Evolutionary conservation across 208 protist species (phyloP), one percentile per base, ranked within the genome.

Genomic region (Wallacemonas sp.): DNA sequence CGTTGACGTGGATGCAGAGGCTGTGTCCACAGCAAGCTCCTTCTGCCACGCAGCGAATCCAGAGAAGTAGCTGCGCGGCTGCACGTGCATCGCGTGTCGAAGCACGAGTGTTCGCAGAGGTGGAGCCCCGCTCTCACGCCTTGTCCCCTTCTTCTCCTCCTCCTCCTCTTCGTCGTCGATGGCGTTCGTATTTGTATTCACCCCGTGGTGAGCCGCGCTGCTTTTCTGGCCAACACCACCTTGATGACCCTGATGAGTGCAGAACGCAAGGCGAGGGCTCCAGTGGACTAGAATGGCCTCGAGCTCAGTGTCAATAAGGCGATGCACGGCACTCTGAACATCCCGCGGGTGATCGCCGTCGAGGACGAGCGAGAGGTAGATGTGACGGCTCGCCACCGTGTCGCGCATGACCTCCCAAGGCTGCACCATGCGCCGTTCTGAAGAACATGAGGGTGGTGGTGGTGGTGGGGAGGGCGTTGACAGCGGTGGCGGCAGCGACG

Each of bases 291-390:
- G 30, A 3, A 58, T 31, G 15, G 17, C 51, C 41, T 64, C 41
- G 6, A 47, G 41, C 27, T 45, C 68, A 34, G 55, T 2, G 38
- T 69, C 75, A 45, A 91, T 62, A 12, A 94, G 72, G 8, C 31
- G 36, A 30, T 69, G 36, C 19, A 94, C 26, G 1, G 86, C 79
- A 6, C 1, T 33, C 42, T 61, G 74, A 21, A 95, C 69, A 11
- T 92, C 86, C 2, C 47, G 46, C 0, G 69, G 49, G 9, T 26
- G 31, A 51, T 93, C 73, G 12, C 83, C 78, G 65, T 95, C 89
- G 24, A 95, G 70, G 5, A 95, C 68, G 30, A 95, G 79, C n/a
- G 84, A 84, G 5, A 95, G 47, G 47, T 86, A 95, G 0, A 86
- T 30, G 17, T 71, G 65, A 21, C 38, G 59, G 34, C 86, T 95